Percentiles rank a stretch among this genome's conserved stretches.
These are phyloP conservation scores for Aquilaria malaccensis DNA, from an alignment of 345 rosid genomes.

Conservation along the genomic window DNA sequence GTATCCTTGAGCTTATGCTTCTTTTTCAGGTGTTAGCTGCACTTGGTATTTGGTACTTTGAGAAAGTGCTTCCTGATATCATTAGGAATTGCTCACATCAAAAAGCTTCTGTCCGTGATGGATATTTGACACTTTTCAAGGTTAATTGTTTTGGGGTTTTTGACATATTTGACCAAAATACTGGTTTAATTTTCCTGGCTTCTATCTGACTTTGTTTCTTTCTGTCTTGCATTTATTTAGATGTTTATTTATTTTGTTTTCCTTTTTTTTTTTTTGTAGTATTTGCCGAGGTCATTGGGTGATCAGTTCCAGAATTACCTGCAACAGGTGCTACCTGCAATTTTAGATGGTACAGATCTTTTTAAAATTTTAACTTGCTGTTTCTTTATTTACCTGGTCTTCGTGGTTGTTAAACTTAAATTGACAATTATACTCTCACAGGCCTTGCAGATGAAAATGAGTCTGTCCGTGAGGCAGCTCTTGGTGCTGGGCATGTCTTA, in stretches of 20 bases:
- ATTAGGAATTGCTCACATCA: conserved; percentile 91
- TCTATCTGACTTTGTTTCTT: conserved; percentile 3
- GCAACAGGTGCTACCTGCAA: conserved; percentile 91
- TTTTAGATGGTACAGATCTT: conserved; percentile 65
- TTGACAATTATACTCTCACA: conserved; percentile 24
- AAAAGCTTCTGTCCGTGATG: conserved; percentile 93
- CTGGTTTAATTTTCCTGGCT: too few species aligned
- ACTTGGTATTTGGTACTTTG: conserved; percentile 82
- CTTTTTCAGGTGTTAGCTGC: conserved; percentile 83
- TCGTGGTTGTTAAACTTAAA: conserved; percentile 9
- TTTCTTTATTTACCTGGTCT: conserved; percentile 4
- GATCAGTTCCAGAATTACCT: conserved; percentile 90
- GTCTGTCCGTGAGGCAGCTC: conserved; percentile 98
- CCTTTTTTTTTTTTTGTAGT: conserved; percentile 34
- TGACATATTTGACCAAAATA: not conserved
- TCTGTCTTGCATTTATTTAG: not conserved
- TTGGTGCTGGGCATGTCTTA: conserved; percentile 96
- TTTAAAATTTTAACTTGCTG: not conserved
- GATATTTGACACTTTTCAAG: conserved; percentile 96
- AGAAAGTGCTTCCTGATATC: conserved; percentile 78
- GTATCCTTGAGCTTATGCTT: conserved; percentile 7
- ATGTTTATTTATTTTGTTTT: conserved; percentile 5
- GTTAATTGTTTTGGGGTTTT: conserved; percentile 22
- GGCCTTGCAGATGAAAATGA: conserved; percentile 99
- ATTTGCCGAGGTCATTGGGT: conserved; percentile 92